Evolutionary conservation across 768 basidiomycete species (phyloP), one percentile per base, ranked within the genome.

Genomic region (Podaxis sp.): DNA sequence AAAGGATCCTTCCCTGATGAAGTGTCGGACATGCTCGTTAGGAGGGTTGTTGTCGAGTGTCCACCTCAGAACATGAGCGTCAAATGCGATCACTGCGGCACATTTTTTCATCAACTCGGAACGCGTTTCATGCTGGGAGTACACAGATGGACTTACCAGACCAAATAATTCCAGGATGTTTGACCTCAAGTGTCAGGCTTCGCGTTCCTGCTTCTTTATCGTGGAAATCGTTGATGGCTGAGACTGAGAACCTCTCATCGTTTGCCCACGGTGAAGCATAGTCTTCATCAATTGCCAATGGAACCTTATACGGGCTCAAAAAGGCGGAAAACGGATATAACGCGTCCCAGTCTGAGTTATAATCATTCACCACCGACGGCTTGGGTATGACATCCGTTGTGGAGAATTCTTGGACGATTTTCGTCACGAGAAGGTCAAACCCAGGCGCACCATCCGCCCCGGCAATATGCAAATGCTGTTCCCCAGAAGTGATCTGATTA

Each of bases 1-100:
- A 73, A 91, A 93, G 2, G 94, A 94, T 0, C 85, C 93, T 72
- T 96, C 93, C 71, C 94, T 97, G 75, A 98, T 84, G 67, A 94
- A 92, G 69, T 98, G 96, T 7, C 94, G 83, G 6, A 83, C 83
- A 66, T 81, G 77, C 61, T 91, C 90, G 57, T 85, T 74, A 0
- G 93, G 92, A 1, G 96, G 94, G 59, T 85, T 83, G 64, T 87
- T 78, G 65, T 93, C 90, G 40, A 95, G 79, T 15, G 85, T 87
- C 96, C 96, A 98, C 57, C 83, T 74, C 7, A 96, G 73, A 13
- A 98, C 92, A 63, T 96, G 89, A 0, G 93, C 96, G 54, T 96
- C 91, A 69, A 98, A 97, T 0, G 94, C 90, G 58, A 98, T 82
- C 3, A 91, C 94, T 86, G 67, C 36, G 50, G 55, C 12, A 38